phyloP scores from a whole-genome alignment of 441 rosid genomes.

The Bruguiera hainesii region DNA sequence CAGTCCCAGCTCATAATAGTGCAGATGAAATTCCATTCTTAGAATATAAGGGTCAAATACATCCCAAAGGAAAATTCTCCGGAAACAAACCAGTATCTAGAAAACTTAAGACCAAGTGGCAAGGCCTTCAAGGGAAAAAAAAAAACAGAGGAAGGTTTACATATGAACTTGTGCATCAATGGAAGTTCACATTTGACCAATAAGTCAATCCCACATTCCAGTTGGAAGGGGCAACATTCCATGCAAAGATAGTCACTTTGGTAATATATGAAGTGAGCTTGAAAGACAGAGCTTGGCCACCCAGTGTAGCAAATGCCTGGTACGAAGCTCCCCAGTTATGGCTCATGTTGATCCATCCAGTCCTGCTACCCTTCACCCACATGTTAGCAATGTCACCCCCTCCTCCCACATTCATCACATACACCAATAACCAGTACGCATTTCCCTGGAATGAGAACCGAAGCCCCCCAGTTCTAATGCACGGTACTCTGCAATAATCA shows the following conservation, averaged over 20 bases:
- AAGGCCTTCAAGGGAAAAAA: neutral
- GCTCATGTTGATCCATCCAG: slow-evolving; percentile 84
- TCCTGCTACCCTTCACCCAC: slow-evolving; percentile 85
- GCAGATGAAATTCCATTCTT: slow-evolving; percentile 3
- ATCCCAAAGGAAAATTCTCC: neutral
- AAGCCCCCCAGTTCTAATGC: slow-evolving; percentile 50
- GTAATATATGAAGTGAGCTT: slow-evolving; percentile 60
- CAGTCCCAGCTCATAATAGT: neutral
- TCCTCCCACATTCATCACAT: slow-evolving; percentile 84
- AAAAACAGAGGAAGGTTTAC: no score
- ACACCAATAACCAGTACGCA: slow-evolving; percentile 71
- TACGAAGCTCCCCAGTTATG: slow-evolving; percentile 93
- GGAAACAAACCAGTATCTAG: neutral
- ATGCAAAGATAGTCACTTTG: slow-evolving; percentile 50
- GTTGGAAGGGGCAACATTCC: slow-evolving; percentile 62
- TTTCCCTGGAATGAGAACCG: slow-evolving; percentile 76
- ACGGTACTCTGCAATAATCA: slow-evolving; percentile 51
- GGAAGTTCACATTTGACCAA: slow-evolving; percentile 51
- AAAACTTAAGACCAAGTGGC: neutral
- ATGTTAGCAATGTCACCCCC: slow-evolving; percentile 64
- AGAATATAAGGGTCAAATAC: neutral
- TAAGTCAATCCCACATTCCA: slow-evolving; percentile 65
- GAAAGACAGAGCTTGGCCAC: slow-evolving; percentile 82
- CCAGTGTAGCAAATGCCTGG: slow-evolving; percentile 71
- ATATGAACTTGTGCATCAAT: slow-evolving; percentile 20